Percentiles rank a stretch among this genome's conserved stretches.
Conservation (phyloP, 2,329 filamentous ascomycete species). For the Rutstroemia sp. region DNA sequence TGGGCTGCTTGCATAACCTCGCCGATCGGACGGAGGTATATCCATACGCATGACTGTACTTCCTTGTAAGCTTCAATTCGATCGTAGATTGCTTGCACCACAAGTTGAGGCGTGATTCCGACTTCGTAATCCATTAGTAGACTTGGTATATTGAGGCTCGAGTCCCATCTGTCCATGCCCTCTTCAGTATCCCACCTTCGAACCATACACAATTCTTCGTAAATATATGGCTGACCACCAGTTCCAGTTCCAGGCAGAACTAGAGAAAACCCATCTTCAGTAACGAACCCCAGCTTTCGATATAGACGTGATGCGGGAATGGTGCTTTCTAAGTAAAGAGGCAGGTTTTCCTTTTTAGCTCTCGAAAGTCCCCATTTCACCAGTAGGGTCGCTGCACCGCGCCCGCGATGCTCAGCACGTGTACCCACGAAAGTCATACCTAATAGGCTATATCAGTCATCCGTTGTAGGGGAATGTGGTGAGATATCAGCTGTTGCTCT, state of each 20-base stretch:
- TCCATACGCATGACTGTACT: conserved; percentile 44
- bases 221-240: conserved; percentile 12
- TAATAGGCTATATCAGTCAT: conserved; percentile 4
- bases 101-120: conserved; percentile 22
- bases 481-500: background rate
- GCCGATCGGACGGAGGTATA: conserved; percentile 36
- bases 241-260: conserved; percentile 10
- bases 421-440: conserved; percentile 24
- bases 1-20: conserved; percentile 35
- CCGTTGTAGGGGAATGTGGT: background rate
- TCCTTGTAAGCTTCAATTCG: conserved; percentile 35
- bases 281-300: conserved; percentile 18
- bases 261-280: conserved; percentile 20
- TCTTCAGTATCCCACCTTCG: conserved; percentile 12
- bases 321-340: conserved; percentile 25
- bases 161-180: conserved; percentile 22
- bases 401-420: conserved; percentile 16
- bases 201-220: conserved; percentile 26
- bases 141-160: conserved; percentile 22
- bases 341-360: conserved; percentile 16
- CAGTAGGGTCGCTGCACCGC: conserved; percentile 22
- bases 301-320: conserved; percentile 19
- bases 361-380: conserved; percentile 21
- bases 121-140: conserved; percentile 22
- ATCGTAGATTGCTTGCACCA: conserved; percentile 24